These are phyloP conservation scores for Aechmea fasciata DNA, from an alignment of 176 grass and related monocot genomes.

Conservation along the genomic window DNA sequence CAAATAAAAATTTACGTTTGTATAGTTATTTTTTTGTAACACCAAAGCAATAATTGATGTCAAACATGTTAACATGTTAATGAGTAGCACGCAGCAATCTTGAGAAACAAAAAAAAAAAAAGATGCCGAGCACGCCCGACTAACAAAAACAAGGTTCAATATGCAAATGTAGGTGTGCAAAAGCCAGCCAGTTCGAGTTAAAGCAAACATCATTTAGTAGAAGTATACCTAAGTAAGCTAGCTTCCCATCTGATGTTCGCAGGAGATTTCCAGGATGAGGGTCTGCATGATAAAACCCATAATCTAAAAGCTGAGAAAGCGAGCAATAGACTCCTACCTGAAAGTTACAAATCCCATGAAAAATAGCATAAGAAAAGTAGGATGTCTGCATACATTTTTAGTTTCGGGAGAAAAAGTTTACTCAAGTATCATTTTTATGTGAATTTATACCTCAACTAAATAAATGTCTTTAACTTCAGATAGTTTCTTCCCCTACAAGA, in stretches of 20 bases:
- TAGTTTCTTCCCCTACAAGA: conserved; percentile 55
- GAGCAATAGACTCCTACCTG: conserved; percentile 99
- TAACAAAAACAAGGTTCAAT: background rate
- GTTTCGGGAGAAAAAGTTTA: background rate
- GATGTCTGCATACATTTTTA: conserved; percentile 2
- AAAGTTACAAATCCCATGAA: conserved; percentile 17
- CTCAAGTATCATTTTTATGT: background rate
- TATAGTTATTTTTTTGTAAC: too few relatives aligned
- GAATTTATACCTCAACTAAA: conserved; percentile 72
- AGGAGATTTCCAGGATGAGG: conserved; percentile 98
- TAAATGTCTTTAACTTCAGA: conserved; percentile 87
- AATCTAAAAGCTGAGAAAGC: conserved; percentile 93
- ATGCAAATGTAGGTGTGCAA: background rate
- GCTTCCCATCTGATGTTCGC: conserved; percentile 74
- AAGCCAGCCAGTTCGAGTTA: background rate
- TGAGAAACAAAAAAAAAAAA: too few relatives aligned
- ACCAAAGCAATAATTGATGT: too few relatives aligned
- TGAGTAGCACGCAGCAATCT: too few relatives aligned
- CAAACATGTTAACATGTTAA: too few relatives aligned
- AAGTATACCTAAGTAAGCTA: conserved; percentile 82
- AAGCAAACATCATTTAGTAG: background rate
- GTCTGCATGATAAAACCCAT: conserved; percentile 98
- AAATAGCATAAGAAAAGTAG: background rate
- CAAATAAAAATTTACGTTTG: too few relatives aligned
- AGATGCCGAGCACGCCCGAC: too few relatives aligned